These are phyloP conservation scores for Trichoderma sp. DNA, from an alignment of 2,329 filamentous ascomycete genomes.

Conservation along the genomic window DNA sequence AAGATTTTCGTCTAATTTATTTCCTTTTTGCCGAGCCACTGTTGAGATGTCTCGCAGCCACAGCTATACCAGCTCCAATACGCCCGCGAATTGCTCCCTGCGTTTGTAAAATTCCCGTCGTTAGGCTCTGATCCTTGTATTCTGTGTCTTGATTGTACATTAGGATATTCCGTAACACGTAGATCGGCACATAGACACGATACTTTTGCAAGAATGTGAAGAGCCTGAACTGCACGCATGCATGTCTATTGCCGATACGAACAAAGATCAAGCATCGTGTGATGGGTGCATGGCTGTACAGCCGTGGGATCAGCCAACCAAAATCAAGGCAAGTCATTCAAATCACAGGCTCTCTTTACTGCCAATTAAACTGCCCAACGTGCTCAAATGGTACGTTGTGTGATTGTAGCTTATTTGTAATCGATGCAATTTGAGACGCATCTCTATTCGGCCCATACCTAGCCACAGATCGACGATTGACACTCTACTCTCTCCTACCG, in stretches of 20 bases:
- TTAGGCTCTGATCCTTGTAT: background rate
- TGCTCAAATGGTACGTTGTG: background rate
- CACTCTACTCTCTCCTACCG: background rate
- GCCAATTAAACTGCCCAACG: background rate
- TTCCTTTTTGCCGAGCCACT: background rate
- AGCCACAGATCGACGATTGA: background rate
- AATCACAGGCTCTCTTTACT: background rate
- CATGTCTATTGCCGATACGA: slow-evolving; percentile 7
- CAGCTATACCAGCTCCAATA: background rate
- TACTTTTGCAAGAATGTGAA: background rate
- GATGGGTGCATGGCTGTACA: background rate
- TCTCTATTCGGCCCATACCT: background rate
- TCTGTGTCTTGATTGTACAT: background rate
- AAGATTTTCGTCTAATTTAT: background rate
- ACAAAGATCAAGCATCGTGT: background rate
- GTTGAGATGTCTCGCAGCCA: background rate
- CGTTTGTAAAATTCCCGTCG: background rate
- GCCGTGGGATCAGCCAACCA: background rate
- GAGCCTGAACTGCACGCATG: background rate
- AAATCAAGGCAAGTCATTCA: background rate
- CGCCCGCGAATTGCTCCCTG: background rate
- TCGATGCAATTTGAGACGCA: background rate
- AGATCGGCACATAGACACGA: background rate
- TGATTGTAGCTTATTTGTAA: background rate
- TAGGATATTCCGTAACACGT: no score